Evolutionary conservation across 257 asterid genomes (phyloP).

Genomic region (Lavandula angustifolia): DNA sequence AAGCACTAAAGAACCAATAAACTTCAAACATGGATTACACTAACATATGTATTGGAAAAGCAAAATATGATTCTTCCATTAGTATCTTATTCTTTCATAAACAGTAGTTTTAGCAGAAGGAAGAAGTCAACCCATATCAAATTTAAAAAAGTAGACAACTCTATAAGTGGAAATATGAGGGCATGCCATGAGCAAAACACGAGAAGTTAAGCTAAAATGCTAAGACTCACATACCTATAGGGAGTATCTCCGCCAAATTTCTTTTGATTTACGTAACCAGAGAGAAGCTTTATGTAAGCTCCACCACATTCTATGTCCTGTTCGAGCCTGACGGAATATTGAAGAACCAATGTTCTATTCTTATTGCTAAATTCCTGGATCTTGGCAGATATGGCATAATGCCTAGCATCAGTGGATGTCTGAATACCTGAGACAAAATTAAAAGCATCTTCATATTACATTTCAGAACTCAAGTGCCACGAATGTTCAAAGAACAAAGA

Average conservation of each 20-base stretch:
- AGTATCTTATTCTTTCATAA: neutral
- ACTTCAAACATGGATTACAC: conserved; percentile 2
- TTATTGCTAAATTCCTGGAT: conserved; percentile 88
- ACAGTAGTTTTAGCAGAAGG: neutral
- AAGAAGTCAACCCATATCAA: neutral
- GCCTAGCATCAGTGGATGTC: conserved; percentile 83
- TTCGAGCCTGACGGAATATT: conserved; percentile 81
- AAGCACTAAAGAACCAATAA: neutral
- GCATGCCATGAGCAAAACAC: neutral
- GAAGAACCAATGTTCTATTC: conserved; percentile 84
- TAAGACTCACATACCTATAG: conserved; percentile 60
- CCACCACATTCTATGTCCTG: conserved; percentile 99
- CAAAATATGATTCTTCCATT: neutral
- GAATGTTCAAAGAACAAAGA: neutral
- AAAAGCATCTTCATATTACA: neutral
- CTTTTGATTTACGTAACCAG: conserved; percentile 93
- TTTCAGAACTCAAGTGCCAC: neutral
- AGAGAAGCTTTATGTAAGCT: conserved; percentile 88
- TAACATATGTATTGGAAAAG: neutral
- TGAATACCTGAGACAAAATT: conserved; percentile 68
- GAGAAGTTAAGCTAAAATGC: conserved; percentile 3
- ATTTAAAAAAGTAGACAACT: neutral
- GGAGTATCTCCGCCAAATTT: conserved; percentile 98
- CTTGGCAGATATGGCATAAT: conserved; percentile 90
- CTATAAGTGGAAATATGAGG: neutral